Base-by-base conservation (phyloP, 169 alveolate species). In the Neospora caninum region DNA sequence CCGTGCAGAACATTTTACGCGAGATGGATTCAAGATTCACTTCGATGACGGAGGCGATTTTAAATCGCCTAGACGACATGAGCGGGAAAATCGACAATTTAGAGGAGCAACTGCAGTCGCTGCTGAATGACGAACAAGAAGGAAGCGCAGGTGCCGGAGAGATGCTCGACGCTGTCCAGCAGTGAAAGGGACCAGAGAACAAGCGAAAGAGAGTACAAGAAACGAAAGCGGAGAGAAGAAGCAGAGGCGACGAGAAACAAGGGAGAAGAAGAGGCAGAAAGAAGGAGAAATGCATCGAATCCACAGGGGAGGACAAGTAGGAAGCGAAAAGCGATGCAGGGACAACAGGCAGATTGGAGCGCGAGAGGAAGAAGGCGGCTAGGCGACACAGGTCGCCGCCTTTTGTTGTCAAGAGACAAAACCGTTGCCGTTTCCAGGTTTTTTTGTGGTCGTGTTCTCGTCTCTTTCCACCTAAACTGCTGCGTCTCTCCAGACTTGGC, bases 41-140 rank as follows among this genome's bases (percentile, higher is more conserved):
- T 70, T 93, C 92, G 31, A 91, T 93, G 92, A 88, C 93, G 43
- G 95, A 93, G 45, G 80, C 96, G 78, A 94, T 95, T 92, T 49
- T 95, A 29, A 93, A 69, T 67, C 92, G 97, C 54, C 82, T 95
- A 34, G 97, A 95, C 89, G 97, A 95, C 42, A 95, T 95, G 97
- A 95, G 97, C 45, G 64, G 93, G 6, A 88, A 92, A 38, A 93
- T 95, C 69, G 95, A 95, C 88, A 95, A 93, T 80, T 80, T 95
- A 20, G 96, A 95, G 83, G 20, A 58, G 83, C 89, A 82, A 27
- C 89, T 82, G 69, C 64, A 82, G 53, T 36, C 89, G 38, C 34
- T 41, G 0, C 67, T 42, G 31, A 38, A 10, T 10, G n/a, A 16
- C 41, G 49, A 31, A n/a, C 42, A 73, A 20, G n/a, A 22, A 13